Conservation (phyloP, 2,329 filamentous ascomycete species). For the Pseudocercospora crystallina region DNA sequence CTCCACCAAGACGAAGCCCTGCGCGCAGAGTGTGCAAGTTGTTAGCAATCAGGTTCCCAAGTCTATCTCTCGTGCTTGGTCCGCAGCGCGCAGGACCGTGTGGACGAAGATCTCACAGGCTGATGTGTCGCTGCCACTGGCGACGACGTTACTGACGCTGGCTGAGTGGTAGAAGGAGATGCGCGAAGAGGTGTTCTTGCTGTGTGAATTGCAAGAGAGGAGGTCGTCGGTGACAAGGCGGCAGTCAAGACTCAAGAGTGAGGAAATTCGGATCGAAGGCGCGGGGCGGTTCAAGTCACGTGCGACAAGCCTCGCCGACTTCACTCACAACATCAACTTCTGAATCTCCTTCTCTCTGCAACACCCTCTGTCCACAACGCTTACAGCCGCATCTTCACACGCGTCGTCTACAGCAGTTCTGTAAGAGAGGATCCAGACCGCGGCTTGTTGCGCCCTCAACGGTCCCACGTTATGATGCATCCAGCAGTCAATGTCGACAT, state of each 20-base stretch:
- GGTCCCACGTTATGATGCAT: too few relatives aligned
- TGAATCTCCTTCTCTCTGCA: too few relatives aligned
- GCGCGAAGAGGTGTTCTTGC: slow-evolving; percentile 1
- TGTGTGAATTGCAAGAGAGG: background rate
- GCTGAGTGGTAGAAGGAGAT: background rate
- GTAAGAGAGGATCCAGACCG: too few relatives aligned
- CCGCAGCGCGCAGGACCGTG: slow-evolving; percentile 25
- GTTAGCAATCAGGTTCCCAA: slow-evolving; percentile 28
- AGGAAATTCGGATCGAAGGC: too few relatives aligned
- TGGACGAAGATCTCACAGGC: slow-evolving; percentile 32
- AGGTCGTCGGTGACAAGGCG: slow-evolving; percentile 4
- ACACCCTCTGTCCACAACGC: too few relatives aligned
- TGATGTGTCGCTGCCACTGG: slow-evolving; percentile 18
- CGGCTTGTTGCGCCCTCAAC: too few relatives aligned
- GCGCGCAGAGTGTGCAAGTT: slow-evolving; percentile 23
- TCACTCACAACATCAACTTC: too few relatives aligned
- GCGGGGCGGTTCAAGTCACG: too few relatives aligned
- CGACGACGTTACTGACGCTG: slow-evolving; percentile 13
- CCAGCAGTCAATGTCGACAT: too few relatives aligned
- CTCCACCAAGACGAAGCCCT: slow-evolving; percentile 23
- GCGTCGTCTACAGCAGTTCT: too few relatives aligned
- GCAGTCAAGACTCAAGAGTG: background rate
- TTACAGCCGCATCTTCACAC: too few relatives aligned
- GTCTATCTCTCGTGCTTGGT: slow-evolving; percentile 11
- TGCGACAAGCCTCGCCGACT: too few relatives aligned